Evolutionary conservation across 768 basidiomycete species (phyloP).

Genomic region (Kwoniella pini): DNA sequence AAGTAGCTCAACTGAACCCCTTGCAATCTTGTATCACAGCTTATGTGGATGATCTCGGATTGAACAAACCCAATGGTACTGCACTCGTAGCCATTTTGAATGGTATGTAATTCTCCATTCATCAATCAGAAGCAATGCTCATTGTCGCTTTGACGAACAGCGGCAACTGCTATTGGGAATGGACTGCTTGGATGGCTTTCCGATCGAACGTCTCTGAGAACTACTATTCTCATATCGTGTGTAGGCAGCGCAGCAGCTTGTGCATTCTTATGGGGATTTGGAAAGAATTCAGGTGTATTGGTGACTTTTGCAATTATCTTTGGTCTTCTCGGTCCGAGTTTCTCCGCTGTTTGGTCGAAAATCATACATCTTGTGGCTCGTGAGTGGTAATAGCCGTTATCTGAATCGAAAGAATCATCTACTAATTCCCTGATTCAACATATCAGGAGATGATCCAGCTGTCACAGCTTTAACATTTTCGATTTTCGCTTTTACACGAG

Average conservation of each 20-base stretch:
- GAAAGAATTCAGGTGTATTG: slow-evolving; percentile 24
- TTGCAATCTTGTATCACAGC: slow-evolving; percentile 14
- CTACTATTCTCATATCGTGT: slow-evolving; percentile 41
- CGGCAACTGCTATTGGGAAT: slow-evolving; percentile 45
- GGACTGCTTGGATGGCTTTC: slow-evolving; percentile 41
- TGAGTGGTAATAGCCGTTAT: slow-evolving; percentile 27
- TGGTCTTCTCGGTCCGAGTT: slow-evolving; percentile 41
- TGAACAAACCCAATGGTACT: slow-evolving; percentile 36
- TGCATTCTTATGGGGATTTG: slow-evolving; percentile 52
- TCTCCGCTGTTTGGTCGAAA: slow-evolving; percentile 44
- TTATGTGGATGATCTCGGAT: slow-evolving; percentile 38
- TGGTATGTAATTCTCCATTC: no score
- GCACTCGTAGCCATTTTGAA: slow-evolving; percentile 49
- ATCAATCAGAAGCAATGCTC: no score
- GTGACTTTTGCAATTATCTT: slow-evolving; percentile 41
- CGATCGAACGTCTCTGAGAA: slow-evolving; percentile 35
- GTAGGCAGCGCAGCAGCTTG: slow-evolving; percentile 36
- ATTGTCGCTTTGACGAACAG: slow-evolving; percentile 23
- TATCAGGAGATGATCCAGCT: slow-evolving; percentile 44
- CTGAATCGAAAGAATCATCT: no score
- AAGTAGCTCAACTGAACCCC: neutral
- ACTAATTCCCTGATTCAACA: no score
- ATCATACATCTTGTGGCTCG: slow-evolving; percentile 43
- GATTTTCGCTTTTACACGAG: slow-evolving; percentile 42
- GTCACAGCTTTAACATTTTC: slow-evolving; percentile 39